Evolutionary conservation across 495 filamentous ascomycete species (phyloP), one percentile per base, ranked within the genome.

Genomic region (Penicillium cinerascens): DNA sequence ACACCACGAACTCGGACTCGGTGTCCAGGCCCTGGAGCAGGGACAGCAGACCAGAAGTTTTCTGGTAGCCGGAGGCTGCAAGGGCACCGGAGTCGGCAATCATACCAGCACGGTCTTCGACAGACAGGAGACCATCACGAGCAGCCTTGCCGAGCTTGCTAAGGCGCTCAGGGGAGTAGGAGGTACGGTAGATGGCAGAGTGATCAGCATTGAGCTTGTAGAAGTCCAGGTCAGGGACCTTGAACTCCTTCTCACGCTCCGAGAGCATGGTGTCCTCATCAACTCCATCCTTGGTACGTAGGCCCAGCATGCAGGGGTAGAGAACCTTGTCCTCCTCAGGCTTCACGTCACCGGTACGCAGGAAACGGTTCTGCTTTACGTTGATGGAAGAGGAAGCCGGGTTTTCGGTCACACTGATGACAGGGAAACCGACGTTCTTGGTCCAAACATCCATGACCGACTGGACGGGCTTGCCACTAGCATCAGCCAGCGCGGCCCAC

Each of bases 31-130:
- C 83, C 61, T 92, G 84, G 48, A 98, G 76, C 4, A 98, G 80
- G 45, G 85, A 90, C 16, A 98, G 74, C 47, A 96, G 76, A 13
- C 89, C 90, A 15, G 92, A 96, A 4, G 93, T 96, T 68, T 86
- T 91, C 70, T 96, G 90, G 68, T 93, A 96, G 25, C 92, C 92
- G 15, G 90, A 92, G 5, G 88, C 79, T 48, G 92, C 88, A 56
- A 98, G 77, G 39, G 93, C 90, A 58, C 91, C 92, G 10, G 93
- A 89, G 66, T 98, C 93, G 25, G 92, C 92, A 56, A 98, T 87
- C 87, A 98, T 90, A 64, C 93, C 93, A 41, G 92, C 91, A 43
- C 92, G 84, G 66, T 97, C 92, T 69, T 96, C 89, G 27, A 93
- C 88, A n/a, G 82, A 88, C 36, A 98, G 76, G n/a, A 92, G 76